phyloP scores from a whole-genome alignment of 352 stramenopile species.

The Phytophthora melonis region DNA sequence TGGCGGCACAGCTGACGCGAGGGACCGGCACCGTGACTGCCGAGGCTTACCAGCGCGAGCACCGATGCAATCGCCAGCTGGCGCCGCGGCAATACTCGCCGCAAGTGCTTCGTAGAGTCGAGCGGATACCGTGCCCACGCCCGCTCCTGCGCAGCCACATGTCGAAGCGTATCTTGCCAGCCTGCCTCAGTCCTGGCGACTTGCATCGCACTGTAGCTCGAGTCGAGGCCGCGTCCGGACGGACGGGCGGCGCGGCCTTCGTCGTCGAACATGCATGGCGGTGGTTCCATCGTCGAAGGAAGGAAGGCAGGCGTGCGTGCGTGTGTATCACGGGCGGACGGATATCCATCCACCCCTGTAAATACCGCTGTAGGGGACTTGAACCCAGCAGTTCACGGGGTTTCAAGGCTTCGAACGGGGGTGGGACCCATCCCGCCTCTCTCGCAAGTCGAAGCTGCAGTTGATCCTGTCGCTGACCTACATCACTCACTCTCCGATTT shows the following conservation, averaged over 20 bases:
- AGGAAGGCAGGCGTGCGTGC: no score
- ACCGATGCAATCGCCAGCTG: conserved; percentile 17
- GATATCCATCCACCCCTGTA: no score
- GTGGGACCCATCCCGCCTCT: conserved; percentile 16
- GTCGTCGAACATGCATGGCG: background rate
- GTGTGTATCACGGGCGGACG: background rate
- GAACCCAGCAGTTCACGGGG: no score
- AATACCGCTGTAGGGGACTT: no score
- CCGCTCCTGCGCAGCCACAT: background rate
- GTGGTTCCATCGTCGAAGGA: background rate
- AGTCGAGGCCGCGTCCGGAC: no score
- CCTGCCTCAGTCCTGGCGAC: background rate
- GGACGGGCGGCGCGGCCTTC: background rate
- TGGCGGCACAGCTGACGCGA: conserved; percentile 11
- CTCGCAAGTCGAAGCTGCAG: conserved; percentile 1
- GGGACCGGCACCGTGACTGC: background rate
- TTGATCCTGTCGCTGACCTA: conserved; percentile 9
- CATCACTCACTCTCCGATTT: conserved; percentile 22
- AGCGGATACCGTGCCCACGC: background rate
- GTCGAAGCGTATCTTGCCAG: conserved; percentile 2
- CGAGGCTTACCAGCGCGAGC: conserved; percentile 15
- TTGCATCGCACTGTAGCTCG: no score
- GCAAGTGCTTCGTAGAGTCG: conserved; percentile 29
- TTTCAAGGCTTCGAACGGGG: no score
- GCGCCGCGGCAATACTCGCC: conserved; percentile 7